phyloP scores from a whole-genome alignment of 352 stramenopile genomes.

The Aphanomyces invadans region DNA sequence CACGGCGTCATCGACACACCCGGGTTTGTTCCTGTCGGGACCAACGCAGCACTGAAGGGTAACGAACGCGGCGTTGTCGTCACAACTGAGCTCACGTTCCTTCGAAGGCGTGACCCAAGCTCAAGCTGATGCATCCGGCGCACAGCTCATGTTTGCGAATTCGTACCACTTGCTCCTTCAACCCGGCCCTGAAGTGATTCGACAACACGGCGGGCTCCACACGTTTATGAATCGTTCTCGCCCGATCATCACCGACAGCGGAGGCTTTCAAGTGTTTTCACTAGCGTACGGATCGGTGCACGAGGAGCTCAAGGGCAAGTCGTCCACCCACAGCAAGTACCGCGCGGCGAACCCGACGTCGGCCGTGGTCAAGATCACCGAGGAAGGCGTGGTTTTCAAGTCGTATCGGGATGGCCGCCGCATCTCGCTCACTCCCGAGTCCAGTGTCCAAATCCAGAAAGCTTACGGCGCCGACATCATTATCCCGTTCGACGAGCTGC shows the following conservation, averaged over 20 bases:
- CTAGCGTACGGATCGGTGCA: constrained; percentile 66
- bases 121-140: constrained; percentile 37
- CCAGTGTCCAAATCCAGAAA: constrained; percentile 73
- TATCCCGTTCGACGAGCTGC: constrained; percentile 76
- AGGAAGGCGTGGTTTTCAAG: constrained; percentile 68
- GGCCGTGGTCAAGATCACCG: constrained; percentile 53
- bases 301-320: constrained; percentile 51
- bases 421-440: constrained; percentile 73
- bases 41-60: constrained; percentile 65
- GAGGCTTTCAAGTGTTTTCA: constrained; percentile 59
- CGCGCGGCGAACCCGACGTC: neutral
- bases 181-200: constrained; percentile 66
- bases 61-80: constrained; percentile 32
- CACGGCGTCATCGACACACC: constrained; percentile 80
- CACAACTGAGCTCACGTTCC: neutral
- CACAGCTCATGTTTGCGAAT: constrained; percentile 78
- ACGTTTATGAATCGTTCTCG: constrained; percentile 61
- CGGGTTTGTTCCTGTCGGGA: constrained; percentile 70
- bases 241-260: constrained; percentile 84
- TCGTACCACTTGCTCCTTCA: constrained; percentile 87
- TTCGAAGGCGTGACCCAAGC: constrained; percentile 3
- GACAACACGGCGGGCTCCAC: constrained; percentile 73
- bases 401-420: constrained; percentile 75
- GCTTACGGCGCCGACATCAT: constrained; percentile 82
- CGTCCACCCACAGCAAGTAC: constrained; percentile 22